Evolutionary conservation across 2,329 filamentous ascomycete genomes (phyloP), one percentile per base, ranked within the genome.

Genomic region (Chaetothyriales sp.): DNA sequence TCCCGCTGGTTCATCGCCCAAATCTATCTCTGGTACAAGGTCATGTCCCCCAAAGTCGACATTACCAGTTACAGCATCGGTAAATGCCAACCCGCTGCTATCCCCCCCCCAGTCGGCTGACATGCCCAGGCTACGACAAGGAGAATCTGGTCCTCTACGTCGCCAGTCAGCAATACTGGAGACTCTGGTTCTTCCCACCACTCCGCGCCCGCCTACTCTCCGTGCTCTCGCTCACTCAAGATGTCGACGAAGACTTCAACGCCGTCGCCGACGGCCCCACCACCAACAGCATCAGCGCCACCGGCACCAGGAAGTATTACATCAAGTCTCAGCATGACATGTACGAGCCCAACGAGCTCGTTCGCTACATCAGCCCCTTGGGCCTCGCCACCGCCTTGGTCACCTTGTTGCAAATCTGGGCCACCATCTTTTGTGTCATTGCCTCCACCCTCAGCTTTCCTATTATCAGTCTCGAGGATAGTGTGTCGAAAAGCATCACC

Each of bases 1-100:
- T 89, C 85, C 8, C 75, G 86, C 44, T 80, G 75, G 68, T 64
- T 86, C 5, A 74, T 94, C 18, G 70, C 77, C 47, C 74, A 76
- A 59, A 82, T 94, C 52, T 94, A 87, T 63, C 78, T 81, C 43
- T 89, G 85, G 85, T 90, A 94, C 68, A 86, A 88, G 63, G 84
- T 90, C 57, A 73, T 94, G 63, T 87, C 82, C 55, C 89, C 89
- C 0, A 71, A 73, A 18, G 85, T 92, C 58, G 74, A 82, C 44
- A 69, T 90, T 10, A 69, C 76, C 1, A 73, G 95, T 18, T 77
- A 87, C 49, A 75, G 72, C 28, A 67, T 81, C 18, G 77, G 77
- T 79, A 63, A 22, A 69, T 64, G 7, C 5, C 8, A 43, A 15
- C 9, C 29, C 43, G n/a, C 18, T 15, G 44, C n/a, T 9, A 18